Percentiles rank a stretch among this genome's conserved stretches.
Conservation (phyloP, 75 land plant genomes). For the Larix kaempferi region DNA sequence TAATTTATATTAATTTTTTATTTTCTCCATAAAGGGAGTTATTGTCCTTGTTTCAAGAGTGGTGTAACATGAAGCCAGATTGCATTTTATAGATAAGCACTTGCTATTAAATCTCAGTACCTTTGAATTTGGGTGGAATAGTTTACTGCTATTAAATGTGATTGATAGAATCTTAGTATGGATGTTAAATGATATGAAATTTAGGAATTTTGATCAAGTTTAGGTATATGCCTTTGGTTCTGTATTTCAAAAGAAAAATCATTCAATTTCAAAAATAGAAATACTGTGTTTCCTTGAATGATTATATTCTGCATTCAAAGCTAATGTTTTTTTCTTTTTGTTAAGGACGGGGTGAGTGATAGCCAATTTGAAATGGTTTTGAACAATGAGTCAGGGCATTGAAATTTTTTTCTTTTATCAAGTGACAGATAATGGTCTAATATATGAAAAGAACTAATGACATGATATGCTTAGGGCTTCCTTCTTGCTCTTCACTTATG, state of each 20-base stretch:
- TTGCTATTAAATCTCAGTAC: not conserved
- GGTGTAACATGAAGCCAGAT: constrained; percentile 9
- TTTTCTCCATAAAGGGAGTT: constrained; percentile 16
- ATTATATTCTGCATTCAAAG: constrained; percentile 15
- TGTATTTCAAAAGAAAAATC: too few relatives aligned
- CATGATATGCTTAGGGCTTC: constrained; percentile 10
- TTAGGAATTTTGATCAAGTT: not conserved
- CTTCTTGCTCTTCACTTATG: constrained; percentile 72
- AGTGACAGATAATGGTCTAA: too few relatives aligned
- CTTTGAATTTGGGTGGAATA: not conserved
- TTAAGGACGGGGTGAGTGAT: constrained; percentile 43
- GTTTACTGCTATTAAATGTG: not conserved
- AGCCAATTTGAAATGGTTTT: constrained; percentile 31
- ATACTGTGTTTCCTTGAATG: too few relatives aligned
- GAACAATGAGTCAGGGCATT: constrained; percentile 21
- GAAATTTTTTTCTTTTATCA: constrained; percentile 8
- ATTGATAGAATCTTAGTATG: not conserved
- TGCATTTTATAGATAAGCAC: constrained; percentile 11
- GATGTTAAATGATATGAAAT: not conserved
- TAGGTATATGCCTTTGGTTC: not conserved
- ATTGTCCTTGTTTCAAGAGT: constrained; percentile 11
- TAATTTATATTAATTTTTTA: not conserved
- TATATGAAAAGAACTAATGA: too few relatives aligned
- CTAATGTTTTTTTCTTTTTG: constrained; percentile 10
- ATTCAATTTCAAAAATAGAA: too few relatives aligned